Evolutionary conservation across 768 basidiomycete species (phyloP).

Genomic region (Russula brevipes): DNA sequence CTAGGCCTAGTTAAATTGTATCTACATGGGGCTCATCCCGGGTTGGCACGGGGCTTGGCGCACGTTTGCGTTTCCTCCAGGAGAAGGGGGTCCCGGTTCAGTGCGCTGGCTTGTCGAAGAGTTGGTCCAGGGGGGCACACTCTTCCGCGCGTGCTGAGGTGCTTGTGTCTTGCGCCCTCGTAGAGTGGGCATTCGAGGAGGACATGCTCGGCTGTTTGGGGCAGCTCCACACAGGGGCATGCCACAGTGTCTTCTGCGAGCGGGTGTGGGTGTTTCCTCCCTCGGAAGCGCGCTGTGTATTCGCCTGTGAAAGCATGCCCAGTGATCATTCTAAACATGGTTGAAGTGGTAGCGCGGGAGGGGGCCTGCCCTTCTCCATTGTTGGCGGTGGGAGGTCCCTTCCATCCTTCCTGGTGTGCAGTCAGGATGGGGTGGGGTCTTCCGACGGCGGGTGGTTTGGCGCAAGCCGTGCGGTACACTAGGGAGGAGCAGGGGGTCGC

Average conservation of each 20-base stretch:
- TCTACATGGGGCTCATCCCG: too few relatives aligned
- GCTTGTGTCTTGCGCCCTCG: background rate
- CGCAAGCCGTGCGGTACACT: background rate
- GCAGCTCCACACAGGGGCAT: background rate
- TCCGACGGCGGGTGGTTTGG: background rate
- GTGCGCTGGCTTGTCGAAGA: background rate
- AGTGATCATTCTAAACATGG: background rate
- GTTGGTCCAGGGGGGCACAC: background rate
- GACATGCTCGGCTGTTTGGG: background rate
- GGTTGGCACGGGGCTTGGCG: too few relatives aligned
- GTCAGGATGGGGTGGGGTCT: background rate
- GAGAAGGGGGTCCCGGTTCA: too few relatives aligned
- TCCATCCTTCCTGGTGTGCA: too few relatives aligned
- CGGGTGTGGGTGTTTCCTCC: background rate
- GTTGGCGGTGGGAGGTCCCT: too few relatives aligned
- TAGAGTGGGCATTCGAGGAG: background rate
- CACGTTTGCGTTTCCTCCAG: too few relatives aligned
- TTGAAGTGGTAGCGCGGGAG: background rate
- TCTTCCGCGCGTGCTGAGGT: background rate
- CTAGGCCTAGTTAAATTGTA: too few relatives aligned
- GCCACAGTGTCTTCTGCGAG: background rate
- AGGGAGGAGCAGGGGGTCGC: background rate
- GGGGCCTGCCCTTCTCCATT: background rate
- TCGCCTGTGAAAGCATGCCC: background rate
- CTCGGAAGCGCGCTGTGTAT: too few relatives aligned